These are phyloP conservation scores for Lactifluus hygrophoroides DNA, from an alignment of 768 basidiomycete species.

Conservation along the genomic window DNA sequence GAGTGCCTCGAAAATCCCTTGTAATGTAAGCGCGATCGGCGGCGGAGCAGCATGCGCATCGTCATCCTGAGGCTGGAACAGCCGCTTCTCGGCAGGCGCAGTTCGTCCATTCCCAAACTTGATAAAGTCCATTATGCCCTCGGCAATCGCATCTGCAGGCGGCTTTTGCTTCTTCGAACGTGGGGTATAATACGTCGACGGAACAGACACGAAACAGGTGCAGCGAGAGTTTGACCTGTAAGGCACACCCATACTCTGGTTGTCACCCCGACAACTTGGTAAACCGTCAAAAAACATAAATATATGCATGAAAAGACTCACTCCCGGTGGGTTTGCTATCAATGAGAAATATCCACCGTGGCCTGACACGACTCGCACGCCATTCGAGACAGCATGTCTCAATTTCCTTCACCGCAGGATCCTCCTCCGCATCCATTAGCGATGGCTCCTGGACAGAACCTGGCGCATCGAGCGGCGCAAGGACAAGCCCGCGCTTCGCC, in stretches of 20 bases:
- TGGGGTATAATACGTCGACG: slow-evolving; percentile 36
- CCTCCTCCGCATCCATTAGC: slow-evolving; percentile 4
- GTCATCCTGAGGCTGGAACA: slow-evolving; percentile 8
- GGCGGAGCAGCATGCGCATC: slow-evolving; percentile 10
- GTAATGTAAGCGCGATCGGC: slow-evolving; percentile 31
- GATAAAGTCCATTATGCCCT: slow-evolving; percentile 54
- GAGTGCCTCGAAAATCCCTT: slow-evolving; percentile 54
- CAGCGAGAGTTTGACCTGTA: slow-evolving; percentile 45
- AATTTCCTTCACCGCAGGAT: slow-evolving; percentile 34
- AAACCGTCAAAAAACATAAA: neutral
- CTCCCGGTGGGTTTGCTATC: slow-evolving; percentile 41
- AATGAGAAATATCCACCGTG: slow-evolving; percentile 44
- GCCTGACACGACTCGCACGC: slow-evolving; percentile 42
- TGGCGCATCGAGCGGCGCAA: slow-evolving; percentile 26
- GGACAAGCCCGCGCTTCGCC: slow-evolving; percentile 29
- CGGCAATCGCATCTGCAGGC: slow-evolving; percentile 42
- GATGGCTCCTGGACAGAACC: slow-evolving; percentile 5
- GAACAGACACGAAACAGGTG: slow-evolving; percentile 46
- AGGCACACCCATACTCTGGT: slow-evolving; percentile 40
- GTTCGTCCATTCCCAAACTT: slow-evolving; percentile 45
- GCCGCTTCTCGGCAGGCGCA: slow-evolving; percentile 26
- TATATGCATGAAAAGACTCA: slow-evolving; percentile 1
- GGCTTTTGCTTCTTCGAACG: slow-evolving; percentile 37
- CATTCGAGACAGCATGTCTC: slow-evolving; percentile 47
- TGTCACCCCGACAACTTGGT: slow-evolving; percentile 19